Percentiles rank a stretch among this genome's conserved stretches.
phyloP scores from a whole-genome alignment of 371 early-diverging fungal genomes.

The Mucor velutinosus region DNA sequence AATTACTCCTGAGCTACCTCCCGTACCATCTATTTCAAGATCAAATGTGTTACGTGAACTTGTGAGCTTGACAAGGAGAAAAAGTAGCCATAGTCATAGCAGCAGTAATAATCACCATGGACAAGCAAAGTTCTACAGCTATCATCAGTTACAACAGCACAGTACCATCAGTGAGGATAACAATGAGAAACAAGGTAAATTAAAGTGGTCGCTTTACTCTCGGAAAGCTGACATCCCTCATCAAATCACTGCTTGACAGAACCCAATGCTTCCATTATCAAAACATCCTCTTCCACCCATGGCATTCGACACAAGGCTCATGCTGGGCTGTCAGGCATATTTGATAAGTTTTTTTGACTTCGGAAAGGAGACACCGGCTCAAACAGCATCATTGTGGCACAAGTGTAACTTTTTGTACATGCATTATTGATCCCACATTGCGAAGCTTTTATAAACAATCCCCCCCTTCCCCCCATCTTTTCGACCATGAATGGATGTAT shows the following conservation, averaged over 20 bases:
- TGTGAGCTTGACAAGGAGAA: slow-evolving; percentile 36
- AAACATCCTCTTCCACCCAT: not conserved
- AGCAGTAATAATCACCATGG: not conserved
- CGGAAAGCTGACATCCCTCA: not conserved
- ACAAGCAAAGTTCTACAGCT: not conserved
- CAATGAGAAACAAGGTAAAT: not conserved
- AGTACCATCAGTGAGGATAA: not conserved
- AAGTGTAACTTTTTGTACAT: not conserved
- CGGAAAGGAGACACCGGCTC: not conserved
- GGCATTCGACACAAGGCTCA: slow-evolving; percentile 9
- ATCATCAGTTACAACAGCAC: not conserved
- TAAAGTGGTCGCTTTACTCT: not conserved
- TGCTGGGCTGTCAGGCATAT: not conserved
- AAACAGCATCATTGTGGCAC: not conserved
- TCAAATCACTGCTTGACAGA: not conserved
- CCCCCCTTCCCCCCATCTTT: not conserved
- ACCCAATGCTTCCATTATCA: not conserved
- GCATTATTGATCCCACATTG: not conserved
- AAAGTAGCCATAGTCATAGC: slow-evolving; percentile 19
- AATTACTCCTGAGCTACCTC: slow-evolving; percentile 14
- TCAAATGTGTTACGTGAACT: slow-evolving; percentile 41
- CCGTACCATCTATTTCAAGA: slow-evolving; percentile 37
- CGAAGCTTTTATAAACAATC: not conserved
- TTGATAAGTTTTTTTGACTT: slow-evolving; percentile 1
- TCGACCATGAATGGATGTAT: not conserved